Evolutionary conservation across 129 eudicot genomes (phyloP).

Genomic region (Heracleum sosnowskyi): DNA sequence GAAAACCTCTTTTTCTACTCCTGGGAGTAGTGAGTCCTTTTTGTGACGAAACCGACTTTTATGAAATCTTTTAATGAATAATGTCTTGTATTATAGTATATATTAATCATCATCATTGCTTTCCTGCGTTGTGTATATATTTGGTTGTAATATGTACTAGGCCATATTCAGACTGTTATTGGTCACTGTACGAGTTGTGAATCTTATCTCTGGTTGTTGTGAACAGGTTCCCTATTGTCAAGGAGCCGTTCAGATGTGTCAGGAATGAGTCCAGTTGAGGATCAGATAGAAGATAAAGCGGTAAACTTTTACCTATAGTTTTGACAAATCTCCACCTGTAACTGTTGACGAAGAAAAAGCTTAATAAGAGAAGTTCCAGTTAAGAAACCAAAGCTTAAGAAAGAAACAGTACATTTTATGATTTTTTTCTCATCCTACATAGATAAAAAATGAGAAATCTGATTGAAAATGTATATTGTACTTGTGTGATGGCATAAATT

Average conservation of each 20-base stretch:
- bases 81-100: too few species aligned
- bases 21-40: neutral
- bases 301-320: constrained; percentile 27
- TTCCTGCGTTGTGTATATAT: neutral
- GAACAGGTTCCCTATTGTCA: constrained; percentile 60
- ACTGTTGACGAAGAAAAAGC: neutral
- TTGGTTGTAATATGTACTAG: neutral
- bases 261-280: constrained; percentile 34
- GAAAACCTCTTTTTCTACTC: neutral
- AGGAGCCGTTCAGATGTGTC: constrained; percentile 69
- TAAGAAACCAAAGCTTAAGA: neutral
- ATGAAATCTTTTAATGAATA: neutral
- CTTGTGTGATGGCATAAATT: neutral
- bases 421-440: neutral
- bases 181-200: neutral
- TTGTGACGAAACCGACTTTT: neutral
- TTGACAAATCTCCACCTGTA: neutral
- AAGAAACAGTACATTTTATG: neutral
- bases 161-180: neutral
- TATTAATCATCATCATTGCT: neutral
- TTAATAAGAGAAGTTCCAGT: neutral
- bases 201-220: neutral
- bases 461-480: neutral
- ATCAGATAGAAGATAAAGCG: constrained; percentile 56
- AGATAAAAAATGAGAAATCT: neutral